Base-by-base conservation (phyloP, 2,329 filamentous ascomycete genomes). In the Fusarium mundagurra region DNA sequence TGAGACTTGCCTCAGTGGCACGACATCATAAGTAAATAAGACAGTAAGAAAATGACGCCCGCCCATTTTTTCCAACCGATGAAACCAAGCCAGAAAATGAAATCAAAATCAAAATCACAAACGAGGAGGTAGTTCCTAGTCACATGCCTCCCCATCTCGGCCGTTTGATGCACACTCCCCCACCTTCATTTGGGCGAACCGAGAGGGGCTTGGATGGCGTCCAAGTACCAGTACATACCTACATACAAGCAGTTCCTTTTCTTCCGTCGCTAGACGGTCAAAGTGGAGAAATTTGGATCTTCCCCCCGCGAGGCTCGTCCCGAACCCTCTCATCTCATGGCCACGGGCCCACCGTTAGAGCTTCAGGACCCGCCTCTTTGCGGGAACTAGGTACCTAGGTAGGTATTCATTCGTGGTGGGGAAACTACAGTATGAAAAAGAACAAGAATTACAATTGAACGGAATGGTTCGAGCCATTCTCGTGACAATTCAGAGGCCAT, bases 261-360 rank as follows among this genome's bases (percentile, higher is more conserved):
- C 58, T 34, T 39, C 61, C 53, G 51, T 63, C 22, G 27, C 38
- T 61, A 62, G 39, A 69, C 29, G 44, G 47, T 53, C 34, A 55
- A 27, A 41, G 53, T 61, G 47, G 61, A 36, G 55, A 50, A 14
- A 29, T 18, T 59, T 58, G 69, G 68, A 57, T 72, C 58, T 70
- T 31, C 55, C 63, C 61, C 63, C 44, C 65, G 65, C 70, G 64
- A 72, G 70, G 70, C 70, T 72, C 70, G 70, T 72, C 70, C 70
- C 70, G 70, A 69, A 41, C 70, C 69, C 69, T 68, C 50, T 68
- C 54, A 43, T 69, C 64, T 69, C 64, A 39, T 67, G 65, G 65
- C 39, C 34, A 31, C 16, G 17, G 62, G 24, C 17, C 57, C 29
- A 36, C 62, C 62, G 33, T 53, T 45, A 60, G 45, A 62, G 60